Base-by-base conservation (phyloP, 169 alveolate genomes). In the Plasmodium falciparum region DNA sequence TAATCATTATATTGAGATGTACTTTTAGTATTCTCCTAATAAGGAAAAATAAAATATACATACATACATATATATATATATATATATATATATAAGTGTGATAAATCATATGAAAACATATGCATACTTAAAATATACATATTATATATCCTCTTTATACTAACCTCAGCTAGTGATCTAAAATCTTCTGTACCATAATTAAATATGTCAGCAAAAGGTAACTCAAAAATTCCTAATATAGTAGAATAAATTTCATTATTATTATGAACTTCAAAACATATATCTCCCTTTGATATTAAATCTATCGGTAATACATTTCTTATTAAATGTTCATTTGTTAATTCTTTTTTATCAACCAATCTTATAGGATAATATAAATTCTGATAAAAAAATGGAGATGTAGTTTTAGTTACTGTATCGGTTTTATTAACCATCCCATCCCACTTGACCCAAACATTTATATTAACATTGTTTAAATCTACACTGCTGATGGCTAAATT, bases 391-490 rank as follows among this genome's bases (percentile, higher is more conserved):
- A 94, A 93, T 7, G 97, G 97, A 0, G 96, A 92, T 0, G 95
- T 89, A n/a, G 93, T 90, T 76, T 93, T 93, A 17, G 96, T 88
- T 33, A 89, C 94, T 24, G 92, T 94, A 26, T 88, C 83, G 11
- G 93, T 89, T 33, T 86, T 86, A 70, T 93, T 93, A 9, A 93
- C 95, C 9, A 95, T 95, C 1, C 97, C 97, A 74, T 95, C 97
- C 97, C 97, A 95, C 59, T 88, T 95, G 54, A 95, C 97, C 93
- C 95, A 95, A 39, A 95, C 97, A 85, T 93, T 88, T 45, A 96
- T 95, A 59, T 95, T 97, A 13, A 96, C 93, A 22, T 95, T 93
- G 74, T 95, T 94, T 8, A 96, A 66, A 62, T 94, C 97, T 1
- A 95, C 85, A 75, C 95, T 95, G 26, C 96, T 92, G 7, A 96